Evolutionary conservation across 805 yeast genomes (phyloP).

Genomic region (Candida tibetensis): DNA sequence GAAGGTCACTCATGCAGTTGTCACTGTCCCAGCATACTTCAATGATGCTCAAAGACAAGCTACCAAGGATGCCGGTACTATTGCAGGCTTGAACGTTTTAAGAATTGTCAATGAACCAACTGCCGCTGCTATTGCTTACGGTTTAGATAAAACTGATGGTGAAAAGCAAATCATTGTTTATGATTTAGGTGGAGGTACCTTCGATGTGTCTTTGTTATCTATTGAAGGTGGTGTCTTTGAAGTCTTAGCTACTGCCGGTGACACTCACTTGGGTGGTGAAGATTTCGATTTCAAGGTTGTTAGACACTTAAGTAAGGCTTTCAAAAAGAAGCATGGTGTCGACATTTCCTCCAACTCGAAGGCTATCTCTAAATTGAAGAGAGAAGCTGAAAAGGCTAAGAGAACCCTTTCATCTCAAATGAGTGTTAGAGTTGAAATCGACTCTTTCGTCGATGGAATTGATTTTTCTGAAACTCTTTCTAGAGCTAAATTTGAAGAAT

Average conservation of each 20-base stretch:
- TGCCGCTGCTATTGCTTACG: constrained; percentile 34
- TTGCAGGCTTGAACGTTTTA: constrained; percentile 84
- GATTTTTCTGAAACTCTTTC: constrained; percentile 47
- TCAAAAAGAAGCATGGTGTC: constrained; percentile 45
- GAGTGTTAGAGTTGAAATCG: constrained; percentile 43
- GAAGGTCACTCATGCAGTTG: constrained; percentile 81
- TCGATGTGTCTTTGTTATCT: constrained; percentile 33
- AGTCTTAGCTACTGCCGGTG: constrained; percentile 49
- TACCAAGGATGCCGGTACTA: constrained; percentile 88
- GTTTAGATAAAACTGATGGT: constrained; percentile 29
- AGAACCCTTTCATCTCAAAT: constrained; percentile 47
- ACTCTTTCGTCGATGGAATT: constrained; percentile 47
- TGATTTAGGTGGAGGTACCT: constrained; percentile 51
- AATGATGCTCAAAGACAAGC: constrained; percentile 95
- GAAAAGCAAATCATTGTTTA: constrained; percentile 47
- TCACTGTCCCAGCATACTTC: constrained; percentile 91
- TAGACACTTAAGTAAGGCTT: constrained; percentile 39
- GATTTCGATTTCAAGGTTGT: constrained; percentile 47
- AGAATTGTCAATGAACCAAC: constrained; percentile 87
- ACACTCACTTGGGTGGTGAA: constrained; percentile 52
- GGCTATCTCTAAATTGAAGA: constrained; percentile 46
- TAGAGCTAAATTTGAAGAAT: constrained; percentile 49
- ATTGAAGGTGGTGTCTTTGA: constrained; percentile 49
- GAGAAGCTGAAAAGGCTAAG: constrained; percentile 50
- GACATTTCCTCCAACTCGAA: constrained; percentile 40